Evolutionary conservation across 352 stramenopile genomes (phyloP).

Genomic region (Aphanomyces astaci): DNA sequence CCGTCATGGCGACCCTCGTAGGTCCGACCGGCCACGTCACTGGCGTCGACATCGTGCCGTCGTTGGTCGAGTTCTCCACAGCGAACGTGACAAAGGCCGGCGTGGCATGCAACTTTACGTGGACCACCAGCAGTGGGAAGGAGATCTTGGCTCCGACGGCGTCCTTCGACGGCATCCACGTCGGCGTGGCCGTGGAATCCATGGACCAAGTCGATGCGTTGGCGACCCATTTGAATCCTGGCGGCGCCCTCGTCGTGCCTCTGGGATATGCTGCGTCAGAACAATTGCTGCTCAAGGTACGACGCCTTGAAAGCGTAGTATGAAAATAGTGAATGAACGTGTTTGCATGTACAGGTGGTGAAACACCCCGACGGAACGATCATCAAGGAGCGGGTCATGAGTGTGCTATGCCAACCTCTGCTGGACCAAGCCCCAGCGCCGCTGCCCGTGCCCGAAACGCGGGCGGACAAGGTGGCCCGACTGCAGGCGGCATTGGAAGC

Average conservation of each 20-base stretch:
- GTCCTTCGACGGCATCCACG: slow-evolving; percentile 68
- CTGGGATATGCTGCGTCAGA: slow-evolving; percentile 48
- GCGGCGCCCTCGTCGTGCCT: slow-evolving; percentile 58
- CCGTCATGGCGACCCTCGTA: slow-evolving; percentile 67
- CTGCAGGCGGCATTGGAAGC: slow-evolving; percentile 49
- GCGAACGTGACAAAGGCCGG: slow-evolving; percentile 46
- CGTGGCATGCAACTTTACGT: slow-evolving; percentile 29
- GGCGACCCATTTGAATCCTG: slow-evolving; percentile 55
- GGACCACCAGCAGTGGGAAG: slow-evolving; percentile 33
- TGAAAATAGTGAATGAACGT: no score
- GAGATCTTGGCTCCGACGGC: slow-evolving; percentile 20
- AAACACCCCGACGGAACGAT: slow-evolving; percentile 49
- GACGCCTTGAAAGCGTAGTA: no score
- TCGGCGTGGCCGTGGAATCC: slow-evolving; percentile 69
- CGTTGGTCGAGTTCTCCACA: slow-evolving; percentile 58
- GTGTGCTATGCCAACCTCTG: slow-evolving; percentile 77
- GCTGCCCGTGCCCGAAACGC: slow-evolving; percentile 40
- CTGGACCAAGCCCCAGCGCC: slow-evolving; percentile 45
- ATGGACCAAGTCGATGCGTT: slow-evolving; percentile 66
- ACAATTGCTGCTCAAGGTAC: slow-evolving; percentile 79
- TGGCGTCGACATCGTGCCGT: slow-evolving; percentile 71
- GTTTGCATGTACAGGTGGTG: slow-evolving; percentile 69
- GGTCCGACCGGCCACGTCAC: slow-evolving; percentile 42
- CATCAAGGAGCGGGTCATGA: slow-evolving; percentile 70
- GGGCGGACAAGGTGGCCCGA: slow-evolving; percentile 44